Evolutionary conservation across 257 asterid genomes (phyloP).

Genomic region (Lycium ferocissimum): DNA sequence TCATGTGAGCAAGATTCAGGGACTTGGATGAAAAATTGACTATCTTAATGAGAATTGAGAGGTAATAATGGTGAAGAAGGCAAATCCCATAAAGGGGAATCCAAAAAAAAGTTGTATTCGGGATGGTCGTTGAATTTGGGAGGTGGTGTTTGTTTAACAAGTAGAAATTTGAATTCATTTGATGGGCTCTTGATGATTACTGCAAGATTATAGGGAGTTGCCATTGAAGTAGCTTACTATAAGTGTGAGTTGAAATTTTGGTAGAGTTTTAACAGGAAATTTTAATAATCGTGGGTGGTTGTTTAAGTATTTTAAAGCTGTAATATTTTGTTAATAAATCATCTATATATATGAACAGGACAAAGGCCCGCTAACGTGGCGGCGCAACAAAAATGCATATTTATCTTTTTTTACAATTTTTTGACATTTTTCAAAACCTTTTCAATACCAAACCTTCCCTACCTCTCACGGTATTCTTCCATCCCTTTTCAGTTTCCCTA

Average conservation of each 20-base stretch:
- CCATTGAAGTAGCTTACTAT: conserved; percentile 44
- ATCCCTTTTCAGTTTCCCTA: too few relatives aligned
- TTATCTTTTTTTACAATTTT: too few relatives aligned
- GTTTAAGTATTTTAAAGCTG: too few relatives aligned
- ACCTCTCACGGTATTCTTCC: too few relatives aligned
- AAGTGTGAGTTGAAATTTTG: background rate
- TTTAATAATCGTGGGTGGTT: too few relatives aligned
- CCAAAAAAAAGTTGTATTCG: conserved; percentile 74
- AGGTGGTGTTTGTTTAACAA: conserved; percentile 74
- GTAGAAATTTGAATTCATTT: conserved; percentile 58
- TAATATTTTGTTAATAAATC: too few relatives aligned
- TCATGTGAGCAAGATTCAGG: conserved; percentile 36
- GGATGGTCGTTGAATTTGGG: conserved; percentile 67
- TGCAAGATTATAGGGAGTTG: conserved; percentile 50
- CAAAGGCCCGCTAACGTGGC: too few relatives aligned
- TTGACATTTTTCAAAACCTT: too few relatives aligned
- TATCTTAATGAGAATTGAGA: conserved; percentile 27
- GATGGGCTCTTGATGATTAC: conserved; percentile 62
- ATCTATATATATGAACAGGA: too few relatives aligned
- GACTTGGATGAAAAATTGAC: conserved; percentile 42
- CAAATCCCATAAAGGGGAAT: conserved; percentile 92
- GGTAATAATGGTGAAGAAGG: conserved; percentile 60
- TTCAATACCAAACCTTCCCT: too few relatives aligned
- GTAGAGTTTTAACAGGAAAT: background rate
- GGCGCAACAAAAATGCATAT: too few relatives aligned